Conservation (phyloP, 805 yeast genomes). For the Starmerella ratchasimensis region DNA sequence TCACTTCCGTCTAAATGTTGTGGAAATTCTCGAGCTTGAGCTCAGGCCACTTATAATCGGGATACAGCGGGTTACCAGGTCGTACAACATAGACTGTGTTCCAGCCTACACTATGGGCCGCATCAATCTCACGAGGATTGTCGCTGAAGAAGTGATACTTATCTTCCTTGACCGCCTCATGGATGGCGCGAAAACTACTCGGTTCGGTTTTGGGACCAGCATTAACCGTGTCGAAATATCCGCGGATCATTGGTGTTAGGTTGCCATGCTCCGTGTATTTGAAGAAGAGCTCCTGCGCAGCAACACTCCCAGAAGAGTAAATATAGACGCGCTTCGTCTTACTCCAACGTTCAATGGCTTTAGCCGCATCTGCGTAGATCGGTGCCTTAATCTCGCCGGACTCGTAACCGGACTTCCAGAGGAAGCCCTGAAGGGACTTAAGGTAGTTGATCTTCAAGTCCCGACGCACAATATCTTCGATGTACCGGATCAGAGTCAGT, state of each 20-base stretch:
- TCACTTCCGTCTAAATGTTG: too few species aligned
- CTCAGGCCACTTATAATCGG: slow-evolving; percentile 10
- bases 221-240: slow-evolving; percentile 75
- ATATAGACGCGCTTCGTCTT: slow-evolving; percentile 38
- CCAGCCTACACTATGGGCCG: slow-evolving; percentile 58
- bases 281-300: slow-evolving; percentile 73
- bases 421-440: slow-evolving; percentile 67
- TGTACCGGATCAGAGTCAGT: slow-evolving; percentile 33
- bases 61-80: slow-evolving; percentile 48
- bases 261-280: slow-evolving; percentile 36
- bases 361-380: slow-evolving; percentile 56
- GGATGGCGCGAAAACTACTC: slow-evolving; percentile 46
- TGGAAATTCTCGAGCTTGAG: too few species aligned
- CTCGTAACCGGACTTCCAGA: slow-evolving; percentile 72
- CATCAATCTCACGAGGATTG: slow-evolving; percentile 59
- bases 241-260: slow-evolving; percentile 38
- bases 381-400: slow-evolving; percentile 70
- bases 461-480: slow-evolving; percentile 40
- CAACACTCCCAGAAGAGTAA: slow-evolving; percentile 80
- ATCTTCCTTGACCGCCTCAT: slow-evolving; percentile 28
- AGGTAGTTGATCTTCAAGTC: slow-evolving; percentile 70
- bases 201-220: slow-evolving; percentile 57
- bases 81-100: slow-evolving; percentile 45
- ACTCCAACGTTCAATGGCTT: slow-evolving; percentile 36
- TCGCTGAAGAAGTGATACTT: slow-evolving; percentile 63